phyloP scores from a whole-genome alignment of 495 filamentous ascomycete species.

The Aspergillus funiculosus region DNA sequence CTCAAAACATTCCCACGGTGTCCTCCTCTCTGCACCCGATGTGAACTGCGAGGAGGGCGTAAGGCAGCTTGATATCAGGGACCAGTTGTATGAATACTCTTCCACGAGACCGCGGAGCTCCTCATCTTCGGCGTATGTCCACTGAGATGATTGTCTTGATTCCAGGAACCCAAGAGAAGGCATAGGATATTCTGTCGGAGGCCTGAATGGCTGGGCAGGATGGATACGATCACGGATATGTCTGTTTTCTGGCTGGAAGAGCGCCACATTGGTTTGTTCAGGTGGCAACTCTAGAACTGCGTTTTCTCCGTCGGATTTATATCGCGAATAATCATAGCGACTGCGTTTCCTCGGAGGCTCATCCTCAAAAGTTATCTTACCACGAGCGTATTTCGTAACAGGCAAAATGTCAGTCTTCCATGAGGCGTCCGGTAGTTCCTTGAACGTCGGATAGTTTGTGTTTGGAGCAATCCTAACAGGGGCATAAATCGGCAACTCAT shows the following conservation, averaged over 20 bases:
- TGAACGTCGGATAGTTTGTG: slow-evolving; percentile 47
- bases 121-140: slow-evolving; percentile 85
- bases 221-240: slow-evolving; percentile 83
- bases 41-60: slow-evolving; percentile 66
- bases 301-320: slow-evolving; percentile 57
- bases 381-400: slow-evolving; percentile 75
- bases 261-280: slow-evolving; percentile 69
- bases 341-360: slow-evolving; percentile 69
- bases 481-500: slow-evolving; percentile 74
- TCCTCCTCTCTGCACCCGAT: slow-evolving; percentile 81
- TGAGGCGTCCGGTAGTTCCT: slow-evolving; percentile 56
- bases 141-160: slow-evolving; percentile 75
- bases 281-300: slow-evolving; percentile 52
- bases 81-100: slow-evolving; percentile 96
- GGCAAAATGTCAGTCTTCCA: slow-evolving; percentile 77
- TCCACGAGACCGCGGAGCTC: slow-evolving; percentile 76
- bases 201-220: slow-evolving; percentile 85
- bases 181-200: slow-evolving; percentile 86
- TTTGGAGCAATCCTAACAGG: slow-evolving; percentile 56
- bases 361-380: slow-evolving; percentile 67
- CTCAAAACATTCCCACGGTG: slow-evolving; percentile 98
- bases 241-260: slow-evolving; percentile 88
- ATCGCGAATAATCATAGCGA: slow-evolving; percentile 66
- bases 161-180: slow-evolving; percentile 87
- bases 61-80: slow-evolving; percentile 76